Base-by-base conservation (phyloP, 768 basidiomycete species). In the Tricholoma matsutake region DNA sequence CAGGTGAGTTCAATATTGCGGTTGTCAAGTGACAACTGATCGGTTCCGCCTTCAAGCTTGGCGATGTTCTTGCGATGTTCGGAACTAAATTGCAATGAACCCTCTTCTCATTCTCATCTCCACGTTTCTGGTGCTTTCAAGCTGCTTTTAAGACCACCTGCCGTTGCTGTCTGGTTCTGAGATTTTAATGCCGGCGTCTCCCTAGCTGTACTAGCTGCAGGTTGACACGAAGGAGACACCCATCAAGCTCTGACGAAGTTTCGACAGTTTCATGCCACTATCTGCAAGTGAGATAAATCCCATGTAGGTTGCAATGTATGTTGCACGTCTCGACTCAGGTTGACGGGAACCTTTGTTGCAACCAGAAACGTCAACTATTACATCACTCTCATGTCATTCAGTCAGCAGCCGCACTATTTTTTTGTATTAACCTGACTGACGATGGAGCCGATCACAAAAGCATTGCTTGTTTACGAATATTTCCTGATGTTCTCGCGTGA, bases 401-500 rank as follows among this genome's bases (percentile, higher is more conserved):
- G 56, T 43, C 3, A 57, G 56, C 35, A 39, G 35, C 10, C n/a
- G 4, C 16, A 4, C 29, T 6, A n/a, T 18, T 31, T 16, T n/a
- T 28, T 14, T 31, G n/a, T 52, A 13, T n/a, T 16, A 52, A 49
- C 31, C 13, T 53, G 29, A 32, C 29, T 32, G n/a, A 52, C 16
- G 6, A 52, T 29, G 6, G 6, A 16, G 8, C 6, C 28, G 28
- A 9, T 49, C 14, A 31, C 16, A 11, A n/a, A 53, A 72, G 70
- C 67, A 5, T 52, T 70, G 4, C 61, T 73, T 2, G 63, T 69
- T 29, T 78, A 80, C 52, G 80, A 81, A 66, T 79, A 77, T 55
- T n/a, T 71, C 22, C 67, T 81, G 41, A 82, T 80, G 2, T 61
- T 80, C 8, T 28, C 64, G 0, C 54, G 47, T 25, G 81, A 82